Evolutionary conservation across 306 rosid species (phyloP).

Genomic region (Lupinus albus): DNA sequence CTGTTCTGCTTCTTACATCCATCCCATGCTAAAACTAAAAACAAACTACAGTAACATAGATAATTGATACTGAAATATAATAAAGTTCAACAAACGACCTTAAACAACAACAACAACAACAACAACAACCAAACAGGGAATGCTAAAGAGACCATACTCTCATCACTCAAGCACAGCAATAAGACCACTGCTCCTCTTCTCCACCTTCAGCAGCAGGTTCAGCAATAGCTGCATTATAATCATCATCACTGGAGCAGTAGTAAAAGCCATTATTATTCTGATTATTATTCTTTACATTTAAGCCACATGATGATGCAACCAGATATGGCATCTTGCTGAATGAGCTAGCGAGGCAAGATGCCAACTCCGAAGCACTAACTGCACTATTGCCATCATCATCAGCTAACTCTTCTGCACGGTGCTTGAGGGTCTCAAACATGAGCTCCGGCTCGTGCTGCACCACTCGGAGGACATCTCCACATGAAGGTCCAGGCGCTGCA

Average conservation of each 20-base stretch:
- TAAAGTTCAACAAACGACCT: slow-evolving; percentile 29
- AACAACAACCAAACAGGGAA: slow-evolving; percentile 35
- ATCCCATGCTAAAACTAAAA: slow-evolving; percentile 36
- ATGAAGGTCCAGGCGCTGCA: slow-evolving; percentile 76
- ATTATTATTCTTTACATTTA: slow-evolving; percentile 56
- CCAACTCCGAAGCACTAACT: slow-evolving; percentile 47
- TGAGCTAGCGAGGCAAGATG: slow-evolving; percentile 58
- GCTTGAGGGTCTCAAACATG: slow-evolving; percentile 96
- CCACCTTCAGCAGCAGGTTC: slow-evolving; percentile 47
- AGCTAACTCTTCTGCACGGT: slow-evolving; percentile 61
- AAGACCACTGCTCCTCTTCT: slow-evolving; percentile 82
- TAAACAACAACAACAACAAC: slow-evolving; percentile 8
- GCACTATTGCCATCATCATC: slow-evolving; percentile 40
- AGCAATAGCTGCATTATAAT: slow-evolving; percentile 39
- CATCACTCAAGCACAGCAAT: slow-evolving; percentile 60
- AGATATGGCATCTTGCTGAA: slow-evolving; percentile 87
- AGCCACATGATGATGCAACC: slow-evolving; percentile 52
- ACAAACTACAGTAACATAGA: background rate
- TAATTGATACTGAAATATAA: background rate
- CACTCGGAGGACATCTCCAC: slow-evolving; percentile 84
- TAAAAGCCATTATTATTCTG: slow-evolving; percentile 53
- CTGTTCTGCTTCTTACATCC: slow-evolving; percentile 43
- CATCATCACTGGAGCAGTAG: slow-evolving; percentile 63
- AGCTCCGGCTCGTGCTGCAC: slow-evolving; percentile 98
- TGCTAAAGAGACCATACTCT: slow-evolving; percentile 5